Conservation (phyloP, 2,329 filamentous ascomycete genomes). For the Colletotrichum incanum region DNA sequence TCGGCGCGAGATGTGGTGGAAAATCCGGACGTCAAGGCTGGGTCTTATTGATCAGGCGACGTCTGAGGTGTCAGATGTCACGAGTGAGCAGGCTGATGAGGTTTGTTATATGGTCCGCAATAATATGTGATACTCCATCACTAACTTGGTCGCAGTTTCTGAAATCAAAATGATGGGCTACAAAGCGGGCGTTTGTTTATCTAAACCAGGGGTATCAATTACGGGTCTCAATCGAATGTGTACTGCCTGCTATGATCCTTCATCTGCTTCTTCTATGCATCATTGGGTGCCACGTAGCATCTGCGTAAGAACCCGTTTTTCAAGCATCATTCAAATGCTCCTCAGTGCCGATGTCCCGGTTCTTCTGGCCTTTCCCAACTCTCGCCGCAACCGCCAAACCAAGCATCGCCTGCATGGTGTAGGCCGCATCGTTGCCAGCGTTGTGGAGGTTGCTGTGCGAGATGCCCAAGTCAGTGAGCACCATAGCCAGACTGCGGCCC, state of each 20-base stretch:
- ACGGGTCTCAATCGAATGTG: not conserved
- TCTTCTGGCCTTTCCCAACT: not conserved
- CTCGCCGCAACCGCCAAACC: constrained; percentile 46
- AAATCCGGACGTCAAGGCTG: constrained; percentile 76
- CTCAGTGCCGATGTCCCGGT: not conserved
- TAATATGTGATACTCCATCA: not conserved
- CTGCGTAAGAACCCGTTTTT: not conserved
- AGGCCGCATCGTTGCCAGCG: constrained; percentile 43
- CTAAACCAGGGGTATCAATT: not conserved
- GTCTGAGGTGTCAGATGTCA: constrained; percentile 76
- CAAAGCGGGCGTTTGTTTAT: constrained; percentile 16
- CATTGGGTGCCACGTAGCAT: not conserved
- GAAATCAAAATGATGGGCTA: constrained; percentile 27
- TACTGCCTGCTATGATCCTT: not conserved
- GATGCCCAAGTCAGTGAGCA: constrained; percentile 64
- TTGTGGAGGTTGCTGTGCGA: constrained; percentile 42
- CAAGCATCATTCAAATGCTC: not conserved
- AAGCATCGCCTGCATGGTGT: constrained; percentile 45
- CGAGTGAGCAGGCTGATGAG: constrained; percentile 79
- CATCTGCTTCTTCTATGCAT: not conserved
- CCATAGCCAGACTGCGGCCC: constrained; percentile 68
- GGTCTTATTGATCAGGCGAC: constrained; percentile 80
- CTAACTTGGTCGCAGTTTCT: constrained; percentile 32
- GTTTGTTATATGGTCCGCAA: constrained; percentile 51
- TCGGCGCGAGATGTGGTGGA: constrained; percentile 86